phyloP scores from a whole-genome alignment of 2,329 filamentous ascomycete species.

The Fusarium concolor region DNA sequence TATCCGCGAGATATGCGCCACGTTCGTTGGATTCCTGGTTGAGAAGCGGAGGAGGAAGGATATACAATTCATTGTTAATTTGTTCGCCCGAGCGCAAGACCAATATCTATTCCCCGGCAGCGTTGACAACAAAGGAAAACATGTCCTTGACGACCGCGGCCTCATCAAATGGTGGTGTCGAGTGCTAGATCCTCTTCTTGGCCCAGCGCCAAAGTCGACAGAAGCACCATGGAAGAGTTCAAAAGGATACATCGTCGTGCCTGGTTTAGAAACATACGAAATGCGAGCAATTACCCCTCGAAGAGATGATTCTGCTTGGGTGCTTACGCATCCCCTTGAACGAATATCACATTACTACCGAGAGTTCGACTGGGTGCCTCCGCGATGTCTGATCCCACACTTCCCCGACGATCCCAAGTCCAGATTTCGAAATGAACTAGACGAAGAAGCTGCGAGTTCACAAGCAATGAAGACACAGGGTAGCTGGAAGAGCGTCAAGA shows the following conservation, averaged over 20 bases:
- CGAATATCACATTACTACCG: constrained; percentile 71
- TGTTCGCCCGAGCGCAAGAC: constrained; percentile 91
- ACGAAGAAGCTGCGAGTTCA: constrained; percentile 78
- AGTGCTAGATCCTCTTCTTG: constrained; percentile 81
- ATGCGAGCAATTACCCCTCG: constrained; percentile 82
- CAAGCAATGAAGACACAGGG: constrained; percentile 67
- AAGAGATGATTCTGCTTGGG: constrained; percentile 64
- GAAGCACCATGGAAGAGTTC: constrained; percentile 57
- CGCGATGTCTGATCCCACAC: constrained; percentile 85
- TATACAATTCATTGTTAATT: constrained; percentile 80
- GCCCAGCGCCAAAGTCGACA: constrained; percentile 54
- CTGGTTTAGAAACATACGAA: constrained; percentile 85
- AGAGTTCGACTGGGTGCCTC: constrained; percentile 72
- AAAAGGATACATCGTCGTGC: constrained; percentile 87
- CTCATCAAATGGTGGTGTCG: constrained; percentile 97
- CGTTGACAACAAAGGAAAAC: constrained; percentile 84
- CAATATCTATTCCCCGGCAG: constrained; percentile 97
- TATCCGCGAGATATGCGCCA: constrained; percentile 76
- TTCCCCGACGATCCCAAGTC: constrained; percentile 97
- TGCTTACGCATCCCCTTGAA: constrained; percentile 78
- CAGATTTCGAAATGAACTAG: constrained; percentile 87
- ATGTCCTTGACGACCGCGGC: constrained; percentile 90
- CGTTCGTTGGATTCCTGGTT: constrained; percentile 82
- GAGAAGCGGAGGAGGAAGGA: constrained; percentile 71
- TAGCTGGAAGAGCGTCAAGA: constrained; percentile 85